Conservation (phyloP, 495 filamentous ascomycete species). For the Cercophora scortea region DNA sequence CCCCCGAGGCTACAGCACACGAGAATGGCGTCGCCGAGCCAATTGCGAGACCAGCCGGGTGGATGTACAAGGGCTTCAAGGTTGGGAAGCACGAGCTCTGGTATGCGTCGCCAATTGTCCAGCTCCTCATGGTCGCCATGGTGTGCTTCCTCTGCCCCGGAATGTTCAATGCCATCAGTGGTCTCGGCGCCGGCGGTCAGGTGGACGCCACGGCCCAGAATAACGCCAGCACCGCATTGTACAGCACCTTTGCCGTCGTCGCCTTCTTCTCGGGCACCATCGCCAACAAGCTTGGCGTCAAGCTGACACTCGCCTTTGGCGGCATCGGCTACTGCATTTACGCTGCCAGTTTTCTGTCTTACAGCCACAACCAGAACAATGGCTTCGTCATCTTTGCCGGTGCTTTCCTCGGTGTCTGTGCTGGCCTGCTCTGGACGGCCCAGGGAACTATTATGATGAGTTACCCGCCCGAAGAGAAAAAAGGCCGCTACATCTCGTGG, state of each 20-base stretch:
- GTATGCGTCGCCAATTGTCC: constrained; percentile 69
- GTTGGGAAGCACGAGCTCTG: constrained; percentile 50
- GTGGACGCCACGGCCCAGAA: constrained; percentile 54
- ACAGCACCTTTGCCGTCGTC: constrained; percentile 78
- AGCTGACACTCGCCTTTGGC: constrained; percentile 64
- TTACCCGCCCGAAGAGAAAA: constrained; percentile 73
- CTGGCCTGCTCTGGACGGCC: constrained; percentile 81
- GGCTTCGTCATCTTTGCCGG: constrained; percentile 76
- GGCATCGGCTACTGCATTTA: constrained; percentile 86
- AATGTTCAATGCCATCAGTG: constrained; percentile 72
- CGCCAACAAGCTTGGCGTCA: constrained; percentile 68
- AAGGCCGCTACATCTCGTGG: constrained; percentile 81
- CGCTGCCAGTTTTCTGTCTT: constrained; percentile 66
- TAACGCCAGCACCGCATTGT: constrained; percentile 64
- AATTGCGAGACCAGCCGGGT: constrained; percentile 35
- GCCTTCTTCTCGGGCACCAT: constrained; percentile 82
- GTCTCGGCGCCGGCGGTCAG: constrained; percentile 70
- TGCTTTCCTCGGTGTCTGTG: constrained; percentile 68
- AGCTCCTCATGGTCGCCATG: constrained; percentile 68
- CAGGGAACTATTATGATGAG: constrained; percentile 96
- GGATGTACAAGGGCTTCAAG: constrained; percentile 63
- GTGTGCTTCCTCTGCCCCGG: constrained; percentile 89
- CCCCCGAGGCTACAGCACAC: background rate
- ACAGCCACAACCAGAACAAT: constrained; percentile 69
- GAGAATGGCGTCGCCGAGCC: background rate